Evolutionary conservation across 2,329 filamentous ascomycete species (phyloP).

Genomic region (Aspergillus sp.): DNA sequence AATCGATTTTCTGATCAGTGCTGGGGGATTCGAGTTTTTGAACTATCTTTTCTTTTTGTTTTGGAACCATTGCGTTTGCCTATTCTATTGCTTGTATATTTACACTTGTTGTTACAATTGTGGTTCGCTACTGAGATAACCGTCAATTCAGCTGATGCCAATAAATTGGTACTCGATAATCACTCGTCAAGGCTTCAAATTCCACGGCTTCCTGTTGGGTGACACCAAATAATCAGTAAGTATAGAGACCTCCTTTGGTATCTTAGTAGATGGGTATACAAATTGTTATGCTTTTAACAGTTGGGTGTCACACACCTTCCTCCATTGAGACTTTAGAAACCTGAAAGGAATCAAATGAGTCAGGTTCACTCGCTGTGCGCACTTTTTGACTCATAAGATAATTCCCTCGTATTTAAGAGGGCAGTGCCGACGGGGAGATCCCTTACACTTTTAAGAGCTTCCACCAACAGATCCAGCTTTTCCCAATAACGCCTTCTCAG

Average conservation of each 20-base stretch:
- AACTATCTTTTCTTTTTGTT: background rate
- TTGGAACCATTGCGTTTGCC: background rate
- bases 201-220: too few relatives aligned
- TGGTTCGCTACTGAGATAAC: background rate
- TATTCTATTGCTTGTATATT: background rate
- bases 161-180: background rate
- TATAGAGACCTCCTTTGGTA: too few relatives aligned
- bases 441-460: background rate
- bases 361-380: background rate
- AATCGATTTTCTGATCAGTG: background rate
- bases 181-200: too few relatives aligned
- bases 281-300: too few relatives aligned
- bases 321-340: too few relatives aligned
- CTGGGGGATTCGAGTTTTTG: background rate
- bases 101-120: background rate
- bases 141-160: background rate
- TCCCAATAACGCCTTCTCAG: background rate
- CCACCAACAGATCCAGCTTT: background rate
- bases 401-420: background rate
- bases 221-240: too few relatives aligned
- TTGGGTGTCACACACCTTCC: too few relatives aligned
- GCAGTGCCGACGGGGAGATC: background rate
- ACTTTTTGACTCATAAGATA: background rate
- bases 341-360: background rate
- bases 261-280: too few relatives aligned